Base-by-base conservation (phyloP, 768 basidiomycete genomes). In the Boletus huronensis region DNA sequence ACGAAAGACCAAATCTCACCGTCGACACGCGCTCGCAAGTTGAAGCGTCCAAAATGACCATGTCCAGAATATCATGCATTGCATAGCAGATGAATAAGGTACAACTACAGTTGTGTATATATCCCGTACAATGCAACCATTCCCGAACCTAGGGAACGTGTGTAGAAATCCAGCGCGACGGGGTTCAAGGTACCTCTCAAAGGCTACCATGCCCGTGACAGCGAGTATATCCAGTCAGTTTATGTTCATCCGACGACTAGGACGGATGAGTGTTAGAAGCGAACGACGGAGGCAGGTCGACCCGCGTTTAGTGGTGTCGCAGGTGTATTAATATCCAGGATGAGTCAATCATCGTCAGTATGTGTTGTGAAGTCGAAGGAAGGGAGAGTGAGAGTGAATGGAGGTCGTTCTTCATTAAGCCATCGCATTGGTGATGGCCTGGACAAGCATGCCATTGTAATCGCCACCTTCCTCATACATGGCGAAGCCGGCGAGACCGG, bases 381-480 rank as follows among this genome's bases (percentile, higher is more conserved):
- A 35, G 17, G 49, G 44, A 23, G n/a, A 41, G 36, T 19, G 41
- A 8, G 44, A 52, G 31, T 11, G 54, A 52, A 34, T 52, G 58
- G 1, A 50, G 28, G 58, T 52, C 16, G 26, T 49, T 36, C 32
- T 54, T 41, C 54, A 42, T 59, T 3, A 65, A 32, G 59, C 55
- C 58, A 72, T 69, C 14, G 61, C 73, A 1, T 28, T n/a, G 14
- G 19, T 55, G 50, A 76, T 75, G 42, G 75, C 61, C 5, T 62
- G 47, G 44, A 75, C 48, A n/a, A 76, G 67, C 16, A 71, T 57
- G 54, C 70, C 65, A 6, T 75, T 41, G 60, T 60, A 74, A 61
- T 80, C 79, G 25, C 80, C 74, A 6, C 70, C 76, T 19, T 70
- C 66, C 54, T 80, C 73, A 62, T 77, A 80, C 71, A 79, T 72